Evolutionary conservation across 768 basidiomycete species (phyloP).

Genomic region (Favolaschia claudopus): DNA sequence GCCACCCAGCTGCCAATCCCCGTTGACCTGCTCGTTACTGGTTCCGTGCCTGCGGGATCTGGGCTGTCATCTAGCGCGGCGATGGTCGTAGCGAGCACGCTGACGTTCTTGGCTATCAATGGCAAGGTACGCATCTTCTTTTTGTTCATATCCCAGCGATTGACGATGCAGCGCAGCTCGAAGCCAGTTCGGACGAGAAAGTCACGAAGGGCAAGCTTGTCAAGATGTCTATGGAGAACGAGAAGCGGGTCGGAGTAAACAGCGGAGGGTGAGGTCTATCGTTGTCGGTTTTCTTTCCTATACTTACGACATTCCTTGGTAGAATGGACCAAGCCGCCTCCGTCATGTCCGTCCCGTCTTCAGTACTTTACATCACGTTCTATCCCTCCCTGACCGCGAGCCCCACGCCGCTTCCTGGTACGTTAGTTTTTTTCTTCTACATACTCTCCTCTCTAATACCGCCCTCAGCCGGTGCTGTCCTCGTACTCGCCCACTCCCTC

Average conservation of each 20-base stretch:
- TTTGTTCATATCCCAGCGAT: constrained; percentile 10
- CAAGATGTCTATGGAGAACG: constrained; percentile 82
- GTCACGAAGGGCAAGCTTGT: constrained; percentile 78
- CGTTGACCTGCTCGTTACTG: constrained; percentile 80
- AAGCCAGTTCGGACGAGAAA: constrained; percentile 23
- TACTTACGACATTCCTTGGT: constrained; percentile 4
- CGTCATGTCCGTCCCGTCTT: constrained; percentile 73
- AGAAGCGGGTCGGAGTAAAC: constrained; percentile 85
- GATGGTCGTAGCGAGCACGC: constrained; percentile 87
- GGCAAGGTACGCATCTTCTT: constrained; percentile 55
- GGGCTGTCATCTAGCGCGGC: constrained; percentile 90
- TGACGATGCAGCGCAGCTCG: constrained; percentile 28
- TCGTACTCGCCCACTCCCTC: constrained; percentile 86
- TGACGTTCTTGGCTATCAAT: constrained; percentile 83
- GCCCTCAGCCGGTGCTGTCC: constrained; percentile 51
- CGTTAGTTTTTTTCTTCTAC: neutral
- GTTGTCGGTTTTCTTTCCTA: neutral
- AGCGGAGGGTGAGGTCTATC: constrained; percentile 70
- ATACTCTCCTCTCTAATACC: neutral
- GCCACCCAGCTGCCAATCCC: constrained; percentile 51
- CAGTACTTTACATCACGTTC: constrained; percentile 84
- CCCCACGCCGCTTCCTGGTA: constrained; percentile 64
- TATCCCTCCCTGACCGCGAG: constrained; percentile 75
- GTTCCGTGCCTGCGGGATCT: constrained; percentile 86
- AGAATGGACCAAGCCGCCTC: constrained; percentile 95